Base-by-base conservation (phyloP, 2,329 filamentous ascomycete species). In the Lomentospora prolificans region DNA sequence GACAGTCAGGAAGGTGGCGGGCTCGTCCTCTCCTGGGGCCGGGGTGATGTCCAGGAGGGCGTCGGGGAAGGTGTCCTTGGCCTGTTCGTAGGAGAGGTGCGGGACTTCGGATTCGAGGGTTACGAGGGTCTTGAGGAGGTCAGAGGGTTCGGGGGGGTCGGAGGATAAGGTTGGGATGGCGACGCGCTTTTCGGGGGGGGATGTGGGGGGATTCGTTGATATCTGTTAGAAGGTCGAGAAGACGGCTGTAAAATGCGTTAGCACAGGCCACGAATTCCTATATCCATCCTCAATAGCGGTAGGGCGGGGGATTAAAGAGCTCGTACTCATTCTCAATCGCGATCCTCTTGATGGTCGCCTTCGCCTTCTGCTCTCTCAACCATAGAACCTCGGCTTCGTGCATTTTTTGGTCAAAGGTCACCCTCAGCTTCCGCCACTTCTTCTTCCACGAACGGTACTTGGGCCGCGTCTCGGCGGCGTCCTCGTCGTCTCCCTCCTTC, bases 341-440 rank as follows among this genome's bases (percentile, higher is more conserved):
- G 58, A 99, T 79, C 54, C 90, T 81, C 69, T 89, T 90, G 22
- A 90, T 88, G 3, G 89, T 87, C 61, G 86, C 84, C 59, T 87
- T 83, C 33, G 91, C 88, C 70, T 86, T 85, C 68, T 89, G 87
- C 69, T 94, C 90, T 55, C 88, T 79, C 63, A 84, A 83, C 71
- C 94, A 94, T 58, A 94, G 78, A 55, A 85, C 80, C 70, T 95
- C 94, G 68, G 89, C 88, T 61, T 89, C 83, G 57, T 85, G 81
- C 81, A 91, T 89, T 64, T 82, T 83, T 53, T 84, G 77, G 63
- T 94, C 87, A 66, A 94, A 95, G 27, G 78, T 76, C 67, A 86
- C 78, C 71, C 87, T 85, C 84, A 94, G 89, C 78, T 95, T 95
- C 64, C 87, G 86, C 70, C 95, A 99, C 76, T 99, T 99, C 74